Evolutionary conservation across 2,329 filamentous ascomycete genomes (phyloP).

Genomic region (Pyrenochaeta sp.): DNA sequence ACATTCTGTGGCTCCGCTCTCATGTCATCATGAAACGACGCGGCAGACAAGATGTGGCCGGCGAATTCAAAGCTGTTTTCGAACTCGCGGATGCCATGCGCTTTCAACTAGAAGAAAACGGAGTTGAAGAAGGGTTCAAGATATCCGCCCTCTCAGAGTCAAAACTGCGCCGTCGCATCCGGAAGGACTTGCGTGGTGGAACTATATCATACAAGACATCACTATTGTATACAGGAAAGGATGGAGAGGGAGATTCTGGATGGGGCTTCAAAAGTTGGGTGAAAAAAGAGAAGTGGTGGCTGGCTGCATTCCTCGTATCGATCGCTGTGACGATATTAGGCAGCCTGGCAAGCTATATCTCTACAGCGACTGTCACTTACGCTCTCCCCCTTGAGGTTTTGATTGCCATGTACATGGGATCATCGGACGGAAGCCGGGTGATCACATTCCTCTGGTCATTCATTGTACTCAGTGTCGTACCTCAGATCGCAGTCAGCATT

Average conservation of each 20-base stretch:
- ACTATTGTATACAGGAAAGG: background rate
- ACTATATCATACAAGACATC: constrained; percentile 23
- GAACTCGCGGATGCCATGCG: constrained; percentile 31
- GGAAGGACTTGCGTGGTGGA: constrained; percentile 11
- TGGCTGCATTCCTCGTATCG: background rate
- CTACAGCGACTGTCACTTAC: background rate
- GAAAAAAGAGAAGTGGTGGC: constrained; percentile 2
- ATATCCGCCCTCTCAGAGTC: constrained; percentile 1
- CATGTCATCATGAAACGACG: constrained; percentile 11
- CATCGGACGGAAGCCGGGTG: background rate
- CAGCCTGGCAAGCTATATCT: background rate
- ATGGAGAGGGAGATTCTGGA: background rate
- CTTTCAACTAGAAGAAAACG: constrained; percentile 3
- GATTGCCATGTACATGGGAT: background rate
- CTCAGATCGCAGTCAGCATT: background rate
- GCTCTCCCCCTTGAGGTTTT: background rate
- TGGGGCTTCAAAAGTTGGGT: background rate
- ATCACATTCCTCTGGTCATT: background rate
- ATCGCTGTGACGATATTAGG: background rate
- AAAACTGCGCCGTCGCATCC: constrained; percentile 2
- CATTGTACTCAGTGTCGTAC: background rate
- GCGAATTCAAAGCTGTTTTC: constrained; percentile 29
- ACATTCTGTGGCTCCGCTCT: constrained; percentile 23
- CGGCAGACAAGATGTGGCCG: constrained; percentile 13
- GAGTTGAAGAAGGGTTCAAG: background rate